Base-by-base conservation (phyloP, 2,329 filamentous ascomycete species). In the Pyrenophora seminiperda region DNA sequence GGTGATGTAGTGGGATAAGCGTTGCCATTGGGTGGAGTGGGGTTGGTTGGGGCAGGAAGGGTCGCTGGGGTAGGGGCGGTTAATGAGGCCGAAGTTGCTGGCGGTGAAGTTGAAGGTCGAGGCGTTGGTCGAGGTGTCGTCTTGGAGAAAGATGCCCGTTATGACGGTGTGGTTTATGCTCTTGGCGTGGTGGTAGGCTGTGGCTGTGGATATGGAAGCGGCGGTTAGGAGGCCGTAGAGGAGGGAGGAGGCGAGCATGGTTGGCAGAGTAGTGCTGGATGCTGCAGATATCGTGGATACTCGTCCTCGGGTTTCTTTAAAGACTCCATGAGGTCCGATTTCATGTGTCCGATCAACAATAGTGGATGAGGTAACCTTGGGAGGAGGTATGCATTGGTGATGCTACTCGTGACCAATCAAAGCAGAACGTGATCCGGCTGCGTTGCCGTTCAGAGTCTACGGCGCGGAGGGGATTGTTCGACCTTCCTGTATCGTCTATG, bases 81-180 rank as follows among this genome's bases (percentile, higher is more conserved):
- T 79, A 54, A 89, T 78, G 17, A 90, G 76, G 20, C 87, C 87
- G 63, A 87, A 87, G 73, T 88, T 88, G 47, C 74, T 55, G 11
- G 59, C 55, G 5, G 40, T 48, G 63, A 78, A 71, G 50, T 63
- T 68, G 68, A 88, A 89, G 2, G 72, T 79, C 2, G 66, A 73
- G 1, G 83, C 71, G 47, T 82, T 73, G 0, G 85, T 88, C 3
- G 74, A 62, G 0, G 76, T 63, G 17, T 86, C 79, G 62, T 88
- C 85, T 62, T 89, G 86, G 17, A 83, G 72, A 61, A 89, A 89
- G 68, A 84, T 83, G 0, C 83, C 85, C 0, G 76, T 73, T 0
- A 88, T 76, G 0, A 84, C 81, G 0, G 79, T 81, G 65, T 86
- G 88, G 50, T 81, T 80, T 65, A 86, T 79, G 47, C 81, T 58